These are phyloP conservation scores for Collybia mongolica DNA, from an alignment of 768 basidiomycete species.

Conservation along the genomic window DNA sequence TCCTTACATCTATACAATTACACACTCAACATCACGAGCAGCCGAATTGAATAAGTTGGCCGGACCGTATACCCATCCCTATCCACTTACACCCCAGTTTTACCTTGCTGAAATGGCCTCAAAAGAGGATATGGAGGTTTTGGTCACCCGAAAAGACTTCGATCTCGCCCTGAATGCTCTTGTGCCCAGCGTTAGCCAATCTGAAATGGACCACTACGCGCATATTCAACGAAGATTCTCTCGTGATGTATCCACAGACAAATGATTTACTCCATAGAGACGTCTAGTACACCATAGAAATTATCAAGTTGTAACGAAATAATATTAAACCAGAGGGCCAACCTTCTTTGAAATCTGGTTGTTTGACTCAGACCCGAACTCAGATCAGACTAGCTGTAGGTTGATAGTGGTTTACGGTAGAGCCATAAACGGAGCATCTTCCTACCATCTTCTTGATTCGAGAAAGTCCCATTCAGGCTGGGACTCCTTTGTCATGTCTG, in stretches of 20 bases:
- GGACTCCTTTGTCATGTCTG: too few relatives aligned
- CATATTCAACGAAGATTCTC: constrained; percentile 72
- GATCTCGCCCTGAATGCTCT: constrained; percentile 65
- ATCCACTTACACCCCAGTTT: constrained; percentile 84
- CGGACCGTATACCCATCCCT: constrained; percentile 46
- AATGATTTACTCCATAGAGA: too few relatives aligned
- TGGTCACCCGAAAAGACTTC: constrained; percentile 80
- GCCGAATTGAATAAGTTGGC: constrained; percentile 47
- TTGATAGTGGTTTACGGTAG: too few relatives aligned
- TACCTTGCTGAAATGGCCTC: constrained; percentile 83
- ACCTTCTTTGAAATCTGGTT: too few relatives aligned
- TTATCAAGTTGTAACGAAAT: too few relatives aligned
- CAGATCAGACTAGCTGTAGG: too few relatives aligned
- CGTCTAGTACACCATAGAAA: too few relatives aligned
- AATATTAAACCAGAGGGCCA: too few relatives aligned
- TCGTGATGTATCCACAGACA: constrained; percentile 5
- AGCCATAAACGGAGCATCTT: too few relatives aligned
- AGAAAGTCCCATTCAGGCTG: too few relatives aligned
- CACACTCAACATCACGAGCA: constrained; percentile 11
- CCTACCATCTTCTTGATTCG: too few relatives aligned
- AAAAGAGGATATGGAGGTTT: constrained; percentile 65
- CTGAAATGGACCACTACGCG: constrained; percentile 85
- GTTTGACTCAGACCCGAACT: too few relatives aligned
- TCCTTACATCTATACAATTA: background rate
- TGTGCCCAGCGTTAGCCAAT: constrained; percentile 78